phyloP scores from a whole-genome alignment of 768 basidiomycete species.

The Rhodotorula taiwanensis region DNA sequence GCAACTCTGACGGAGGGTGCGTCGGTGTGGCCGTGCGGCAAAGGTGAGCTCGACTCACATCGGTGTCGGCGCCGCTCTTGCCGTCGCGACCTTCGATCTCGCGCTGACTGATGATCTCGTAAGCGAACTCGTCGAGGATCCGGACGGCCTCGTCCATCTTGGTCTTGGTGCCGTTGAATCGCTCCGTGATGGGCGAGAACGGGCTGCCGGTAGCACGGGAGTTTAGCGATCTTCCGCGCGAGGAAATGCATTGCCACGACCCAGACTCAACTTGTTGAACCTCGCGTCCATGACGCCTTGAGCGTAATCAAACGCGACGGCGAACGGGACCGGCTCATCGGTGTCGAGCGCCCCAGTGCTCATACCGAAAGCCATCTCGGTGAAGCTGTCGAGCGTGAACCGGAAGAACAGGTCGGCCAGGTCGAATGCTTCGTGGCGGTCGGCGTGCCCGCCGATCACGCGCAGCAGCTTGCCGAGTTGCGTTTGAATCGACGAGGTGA shows the following conservation, averaged over 20 bases:
- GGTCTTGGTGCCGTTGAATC: not conserved
- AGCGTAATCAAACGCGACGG: conserved; percentile 21
- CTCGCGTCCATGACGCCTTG: conserved; percentile 13
- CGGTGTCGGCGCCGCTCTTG: conserved; percentile 13
- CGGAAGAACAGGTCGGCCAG: conserved; percentile 28
- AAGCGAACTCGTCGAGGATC: conserved; percentile 26
- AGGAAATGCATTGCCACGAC: not conserved
- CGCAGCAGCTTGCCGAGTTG: conserved; percentile 8
- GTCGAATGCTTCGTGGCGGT: conserved; percentile 13
- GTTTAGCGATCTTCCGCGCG: not conserved
- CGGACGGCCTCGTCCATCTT: conserved; percentile 12
- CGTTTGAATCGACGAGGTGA: conserved; percentile 3
- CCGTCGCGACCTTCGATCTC: conserved; percentile 10
- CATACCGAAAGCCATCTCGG: conserved; percentile 24
- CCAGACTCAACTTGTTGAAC: conserved; percentile 8
- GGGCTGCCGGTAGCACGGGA: conserved; percentile 2
- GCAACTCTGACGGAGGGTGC: not conserved
- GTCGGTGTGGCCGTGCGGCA: not conserved
- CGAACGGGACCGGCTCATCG: conserved; percentile 24
- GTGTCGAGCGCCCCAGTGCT: conserved; percentile 11
- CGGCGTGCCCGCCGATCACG: conserved; percentile 21
- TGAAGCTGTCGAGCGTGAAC: conserved; percentile 27
- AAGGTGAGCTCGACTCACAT: not conserved
- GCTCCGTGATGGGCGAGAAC: conserved; percentile 22
- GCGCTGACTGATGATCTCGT: conserved; percentile 24